Conservation (phyloP, 2,329 filamentous ascomycete genomes). For the Shiraia sp. region DNA sequence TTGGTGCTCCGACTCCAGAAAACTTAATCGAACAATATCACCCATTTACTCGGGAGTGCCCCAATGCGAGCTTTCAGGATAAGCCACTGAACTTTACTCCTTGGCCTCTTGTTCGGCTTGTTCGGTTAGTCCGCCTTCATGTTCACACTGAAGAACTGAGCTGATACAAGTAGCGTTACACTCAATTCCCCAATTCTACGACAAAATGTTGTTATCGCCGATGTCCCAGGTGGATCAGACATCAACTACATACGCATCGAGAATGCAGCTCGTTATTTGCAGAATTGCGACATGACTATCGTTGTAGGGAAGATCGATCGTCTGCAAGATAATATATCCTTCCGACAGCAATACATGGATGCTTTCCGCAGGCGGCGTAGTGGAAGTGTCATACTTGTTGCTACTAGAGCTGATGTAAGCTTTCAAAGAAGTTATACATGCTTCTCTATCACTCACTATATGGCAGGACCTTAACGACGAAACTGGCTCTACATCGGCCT, state of each 20-base stretch:
- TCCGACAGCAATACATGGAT: slow-evolving; percentile 14
- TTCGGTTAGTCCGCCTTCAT: slow-evolving; percentile 13
- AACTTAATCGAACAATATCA: slow-evolving; percentile 14
- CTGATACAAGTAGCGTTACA: no score
- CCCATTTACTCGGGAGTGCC: slow-evolving; percentile 14
- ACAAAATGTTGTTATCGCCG: slow-evolving; percentile 17
- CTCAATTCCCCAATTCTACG: slow-evolving; percentile 10
- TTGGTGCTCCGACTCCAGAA: slow-evolving; percentile 7
- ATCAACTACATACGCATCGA: no score
- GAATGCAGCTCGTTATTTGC: no score
- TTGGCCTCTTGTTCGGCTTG: slow-evolving; percentile 26
- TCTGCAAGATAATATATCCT: slow-evolving; percentile 5
- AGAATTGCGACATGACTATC: slow-evolving; percentile 24
- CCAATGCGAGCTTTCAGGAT: slow-evolving; percentile 9
- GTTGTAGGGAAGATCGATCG: slow-evolving; percentile 23
- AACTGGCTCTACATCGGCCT: no score
- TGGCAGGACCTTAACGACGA: no score
- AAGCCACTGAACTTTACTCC: slow-evolving; percentile 17
- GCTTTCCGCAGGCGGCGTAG: slow-evolving; percentile 15
- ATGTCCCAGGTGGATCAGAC: slow-evolving; percentile 20
- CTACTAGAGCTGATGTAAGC: no score
- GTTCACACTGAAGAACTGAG: no score
- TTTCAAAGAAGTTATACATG: no score
- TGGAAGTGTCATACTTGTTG: slow-evolving; percentile 24
- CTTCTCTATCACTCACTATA: no score